These are phyloP conservation scores for Ophiostoma sp. DNA, from an alignment of 2,329 filamentous ascomycete genomes.

Conservation along the genomic window DNA sequence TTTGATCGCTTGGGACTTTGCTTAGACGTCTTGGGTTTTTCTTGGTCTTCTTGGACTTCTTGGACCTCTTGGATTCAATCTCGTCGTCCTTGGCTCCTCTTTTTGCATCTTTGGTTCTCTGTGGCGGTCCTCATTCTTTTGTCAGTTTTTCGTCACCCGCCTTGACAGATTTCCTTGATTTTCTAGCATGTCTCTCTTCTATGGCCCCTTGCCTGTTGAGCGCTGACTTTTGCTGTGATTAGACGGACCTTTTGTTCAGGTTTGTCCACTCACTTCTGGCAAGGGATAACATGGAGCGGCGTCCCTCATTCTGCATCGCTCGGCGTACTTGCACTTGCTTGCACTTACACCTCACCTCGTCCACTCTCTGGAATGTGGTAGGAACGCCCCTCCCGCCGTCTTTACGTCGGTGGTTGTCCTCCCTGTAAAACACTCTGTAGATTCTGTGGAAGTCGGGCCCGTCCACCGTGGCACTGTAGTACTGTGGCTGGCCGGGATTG, in stretches of 20 bases:
- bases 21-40: neutral
- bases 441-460: neutral
- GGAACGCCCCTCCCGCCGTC: neutral
- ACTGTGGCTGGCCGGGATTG: neutral
- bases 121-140: neutral
- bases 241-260: neutral
- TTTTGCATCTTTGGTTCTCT: neutral
- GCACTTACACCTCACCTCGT: neutral
- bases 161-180: neutral
- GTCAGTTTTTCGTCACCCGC: neutral
- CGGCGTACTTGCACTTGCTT: neutral
- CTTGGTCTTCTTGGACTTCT: neutral
- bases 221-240: neutral
- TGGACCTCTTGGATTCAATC: neutral
- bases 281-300: neutral
- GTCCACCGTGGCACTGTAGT: neutral
- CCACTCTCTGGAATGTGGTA: slow-evolving; percentile 2
- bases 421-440: neutral
- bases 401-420: neutral
- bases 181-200: neutral
- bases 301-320: neutral
- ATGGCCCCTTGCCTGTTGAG: neutral
- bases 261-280: neutral
- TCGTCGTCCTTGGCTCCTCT: neutral
- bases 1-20: slow-evolving; percentile 3